Percentiles rank a stretch among this genome's conserved stretches.
These are phyloP conservation scores for Fagopyrum esculentum DNA, from an alignment of 148 eudicot species.

Conservation along the genomic window DNA sequence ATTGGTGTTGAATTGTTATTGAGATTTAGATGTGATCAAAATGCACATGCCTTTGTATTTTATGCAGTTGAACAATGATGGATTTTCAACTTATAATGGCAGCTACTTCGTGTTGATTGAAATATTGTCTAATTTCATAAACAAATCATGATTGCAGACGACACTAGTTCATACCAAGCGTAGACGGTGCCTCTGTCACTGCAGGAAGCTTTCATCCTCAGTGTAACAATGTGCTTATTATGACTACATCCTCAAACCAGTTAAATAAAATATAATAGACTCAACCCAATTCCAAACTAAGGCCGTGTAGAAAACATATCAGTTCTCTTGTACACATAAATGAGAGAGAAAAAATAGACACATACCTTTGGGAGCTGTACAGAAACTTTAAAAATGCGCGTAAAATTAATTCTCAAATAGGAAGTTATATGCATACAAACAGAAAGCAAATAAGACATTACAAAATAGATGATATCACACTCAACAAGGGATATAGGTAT, in stretches of 20 bases:
- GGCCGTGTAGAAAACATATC: no score
- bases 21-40: background rate
- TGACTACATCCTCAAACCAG: conserved; percentile 85
- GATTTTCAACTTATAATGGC: background rate
- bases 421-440: no score
- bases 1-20: background rate
- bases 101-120: background rate
- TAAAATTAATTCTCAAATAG: no score
- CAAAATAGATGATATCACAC: no score
- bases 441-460: no score
- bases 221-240: conserved; percentile 62
- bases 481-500: no score
- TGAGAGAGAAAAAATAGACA: no score
- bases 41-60: background rate
- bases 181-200: conserved; percentile 87
- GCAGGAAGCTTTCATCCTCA: conserved; percentile 82
- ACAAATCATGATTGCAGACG: conserved; percentile 39
- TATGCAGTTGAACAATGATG: background rate
- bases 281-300: no score
- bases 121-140: background rate
- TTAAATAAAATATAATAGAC: conserved; percentile 38
- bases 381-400: no score
- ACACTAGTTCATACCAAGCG: conserved; percentile 89
- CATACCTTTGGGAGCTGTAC: no score
- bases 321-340: no score